Base-by-base conservation (phyloP, 2,329 filamentous ascomycete species). In the Graphium sp. region DNA sequence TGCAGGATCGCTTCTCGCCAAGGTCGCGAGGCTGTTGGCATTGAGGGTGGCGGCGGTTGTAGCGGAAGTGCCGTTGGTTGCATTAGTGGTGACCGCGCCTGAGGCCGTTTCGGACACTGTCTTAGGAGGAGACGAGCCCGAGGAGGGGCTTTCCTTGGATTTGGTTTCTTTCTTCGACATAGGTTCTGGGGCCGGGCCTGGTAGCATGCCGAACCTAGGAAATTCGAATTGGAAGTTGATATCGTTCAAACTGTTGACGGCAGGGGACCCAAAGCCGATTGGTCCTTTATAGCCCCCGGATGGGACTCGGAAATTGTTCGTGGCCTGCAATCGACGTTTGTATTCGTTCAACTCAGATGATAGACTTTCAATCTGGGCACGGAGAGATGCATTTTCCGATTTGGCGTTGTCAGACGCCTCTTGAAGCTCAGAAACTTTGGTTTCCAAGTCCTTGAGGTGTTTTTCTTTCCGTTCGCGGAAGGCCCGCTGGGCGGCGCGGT, bases 141-240 rank as follows among this genome's bases (percentile, higher is more conserved):
- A 29, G 6, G 22, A 13, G 12, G 48, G 44, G 13, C 37, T 45
- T 31, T 29, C 19, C 13, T 21, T 15, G 4, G n/a, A n/a, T n/a
- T n/a, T n/a, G n/a, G n/a, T n/a, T n/a, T n/a, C n/a, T n/a, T n/a
- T n/a, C n/a, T n/a, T 16, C 12, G 17, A 13, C 20, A 12, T 22
- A 15, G 11, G 22, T 34, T 36, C 44, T 28, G 37, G 34, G 2
- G 47, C 40, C 6, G 60, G 55, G 5, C 65, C 60, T 0, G 67
- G 65, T 16, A 91, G 64, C 34, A 74, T 66, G 26, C 89, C 89
- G 43, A 98, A 95, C 46, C 80, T 85, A 38, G 89, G 87, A 38
- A 95, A 95, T 40, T 95, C 87, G 41, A 98, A 95, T 39, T 87
- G 76, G 46, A 95, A 95, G 47, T 78, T 84, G 47, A 79, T 76